These are phyloP conservation scores for Magnaporthales sp. DNA, from an alignment of 2,329 filamentous ascomycete species.

Conservation along the genomic window DNA sequence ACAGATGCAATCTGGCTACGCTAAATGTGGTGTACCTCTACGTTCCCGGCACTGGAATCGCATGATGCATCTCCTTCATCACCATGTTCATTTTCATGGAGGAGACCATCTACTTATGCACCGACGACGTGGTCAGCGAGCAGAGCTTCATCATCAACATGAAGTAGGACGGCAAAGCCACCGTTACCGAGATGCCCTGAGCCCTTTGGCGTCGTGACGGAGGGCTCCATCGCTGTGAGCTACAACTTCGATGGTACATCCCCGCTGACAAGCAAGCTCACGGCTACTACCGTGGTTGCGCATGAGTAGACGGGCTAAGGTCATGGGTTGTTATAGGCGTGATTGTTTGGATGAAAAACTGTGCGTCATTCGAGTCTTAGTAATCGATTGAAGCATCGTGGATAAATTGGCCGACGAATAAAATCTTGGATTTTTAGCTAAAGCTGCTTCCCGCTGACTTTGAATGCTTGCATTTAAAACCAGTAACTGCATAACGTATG, in stretches of 20 bases:
- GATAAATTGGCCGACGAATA: not conserved
- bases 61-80: slow-evolving; percentile 34
- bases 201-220: slow-evolving; percentile 28
- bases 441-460: no score
- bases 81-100: slow-evolving; percentile 51
- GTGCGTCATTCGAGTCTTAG: not conserved
- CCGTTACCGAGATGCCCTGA: slow-evolving; percentile 14
- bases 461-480: no score
- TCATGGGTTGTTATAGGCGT: not conserved
- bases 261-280: slow-evolving; percentile 7
- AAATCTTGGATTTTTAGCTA: not conserved
- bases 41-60: slow-evolving; percentile 37
- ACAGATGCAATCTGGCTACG: slow-evolving; percentile 21
- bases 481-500: no score
- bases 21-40: slow-evolving; percentile 25
- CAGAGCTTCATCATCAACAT: slow-evolving; percentile 20
- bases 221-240: slow-evolving; percentile 26
- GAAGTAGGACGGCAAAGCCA: slow-evolving; percentile 4
- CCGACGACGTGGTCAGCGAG: slow-evolving; percentile 1
- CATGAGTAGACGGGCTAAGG: not conserved
- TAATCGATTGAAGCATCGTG: not conserved
- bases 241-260: slow-evolving; percentile 27
- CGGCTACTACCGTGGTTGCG: slow-evolving; percentile 3
- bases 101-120: slow-evolving; percentile 46
- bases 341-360: not conserved